These are phyloP conservation scores for Coprinellus aureogranulatus DNA, from an alignment of 768 basidiomycete genomes.

Conservation along the genomic window DNA sequence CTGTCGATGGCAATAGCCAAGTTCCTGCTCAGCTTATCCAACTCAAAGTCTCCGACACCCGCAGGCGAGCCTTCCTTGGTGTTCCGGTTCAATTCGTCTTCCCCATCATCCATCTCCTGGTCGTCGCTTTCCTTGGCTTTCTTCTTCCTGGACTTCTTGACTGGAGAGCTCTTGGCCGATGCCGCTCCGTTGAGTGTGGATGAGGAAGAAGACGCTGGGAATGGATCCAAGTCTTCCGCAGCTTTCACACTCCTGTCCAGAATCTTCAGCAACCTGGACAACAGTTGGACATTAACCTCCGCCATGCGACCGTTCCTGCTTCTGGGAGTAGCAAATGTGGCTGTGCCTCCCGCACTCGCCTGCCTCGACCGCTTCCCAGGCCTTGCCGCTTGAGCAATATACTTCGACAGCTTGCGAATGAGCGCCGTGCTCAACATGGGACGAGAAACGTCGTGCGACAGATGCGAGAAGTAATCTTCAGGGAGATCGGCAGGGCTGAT, in stretches of 20 bases:
- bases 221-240: constrained; percentile 75
- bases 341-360: constrained; percentile 21
- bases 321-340: constrained; percentile 44
- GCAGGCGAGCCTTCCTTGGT: constrained; percentile 12
- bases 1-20: constrained; percentile 70
- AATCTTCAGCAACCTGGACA: constrained; percentile 70
- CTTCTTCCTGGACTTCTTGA: constrained; percentile 49
- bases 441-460: constrained; percentile 53
- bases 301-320: constrained; percentile 53
- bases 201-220: constrained; percentile 36
- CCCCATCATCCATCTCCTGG: constrained; percentile 21
- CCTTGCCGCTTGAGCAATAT: constrained; percentile 63
- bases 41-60: constrained; percentile 41
- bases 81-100: constrained; percentile 14
- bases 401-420: constrained; percentile 68
- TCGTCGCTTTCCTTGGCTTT: constrained; percentile 34
- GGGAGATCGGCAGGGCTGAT: constrained; percentile 69
- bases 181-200: constrained; percentile 1
- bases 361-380: constrained; percentile 69
- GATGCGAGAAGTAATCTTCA: constrained; percentile 61
- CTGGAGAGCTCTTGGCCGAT: constrained; percentile 36
- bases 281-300: constrained; percentile 60
- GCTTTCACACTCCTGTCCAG: constrained; percentile 76
- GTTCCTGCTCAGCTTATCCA: constrained; percentile 48
- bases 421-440: constrained; percentile 59